These are phyloP conservation scores for Fusarium sp. DNA, from an alignment of 2,329 filamentous ascomycete species.

Conservation along the genomic window DNA sequence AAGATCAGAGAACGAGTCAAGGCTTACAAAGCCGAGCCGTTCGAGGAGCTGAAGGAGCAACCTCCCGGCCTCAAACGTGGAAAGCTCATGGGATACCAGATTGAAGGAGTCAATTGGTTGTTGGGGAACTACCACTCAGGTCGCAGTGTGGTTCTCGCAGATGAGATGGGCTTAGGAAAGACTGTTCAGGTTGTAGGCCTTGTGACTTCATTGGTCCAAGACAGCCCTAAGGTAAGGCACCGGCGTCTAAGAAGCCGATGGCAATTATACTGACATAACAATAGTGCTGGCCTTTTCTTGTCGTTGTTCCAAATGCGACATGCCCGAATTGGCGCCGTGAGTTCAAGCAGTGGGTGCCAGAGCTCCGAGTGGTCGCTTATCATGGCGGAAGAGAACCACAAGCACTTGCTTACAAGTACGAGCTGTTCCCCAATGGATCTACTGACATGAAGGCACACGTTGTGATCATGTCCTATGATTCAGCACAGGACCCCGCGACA, in stretches of 20 bases:
- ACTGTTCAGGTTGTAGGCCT: slow-evolving; percentile 92
- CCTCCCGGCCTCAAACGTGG: slow-evolving; percentile 79
- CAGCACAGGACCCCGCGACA: slow-evolving; percentile 77
- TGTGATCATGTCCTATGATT: slow-evolving; percentile 95
- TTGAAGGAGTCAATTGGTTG: slow-evolving; percentile 94
- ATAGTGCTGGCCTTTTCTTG: slow-evolving; percentile 86
- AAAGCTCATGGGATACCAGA: slow-evolving; percentile 90
- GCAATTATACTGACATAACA: slow-evolving; percentile 19
- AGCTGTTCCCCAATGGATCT: slow-evolving; percentile 77
- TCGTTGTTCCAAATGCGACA: slow-evolving; percentile 94
- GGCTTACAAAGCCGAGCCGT: slow-evolving; percentile 71
- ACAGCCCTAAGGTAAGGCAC: slow-evolving; percentile 59
- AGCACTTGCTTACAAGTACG: slow-evolving; percentile 80
- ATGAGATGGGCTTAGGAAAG: slow-evolving; percentile 98
- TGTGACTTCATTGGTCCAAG: slow-evolving; percentile 76
- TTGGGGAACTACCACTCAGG: slow-evolving; percentile 86
- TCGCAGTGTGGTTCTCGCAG: slow-evolving; percentile 89
- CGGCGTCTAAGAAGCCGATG: not conserved
- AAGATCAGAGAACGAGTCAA: slow-evolving; percentile 74
- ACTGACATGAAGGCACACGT: slow-evolving; percentile 85
- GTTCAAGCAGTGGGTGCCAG: slow-evolving; percentile 91
- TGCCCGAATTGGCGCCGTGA: slow-evolving; percentile 98
- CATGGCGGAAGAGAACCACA: slow-evolving; percentile 82
- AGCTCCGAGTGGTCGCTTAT: slow-evolving; percentile 88
- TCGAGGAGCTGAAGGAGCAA: slow-evolving; percentile 75